phyloP scores from a whole-genome alignment of 768 basidiomycete species.

The Mycena pura region DNA sequence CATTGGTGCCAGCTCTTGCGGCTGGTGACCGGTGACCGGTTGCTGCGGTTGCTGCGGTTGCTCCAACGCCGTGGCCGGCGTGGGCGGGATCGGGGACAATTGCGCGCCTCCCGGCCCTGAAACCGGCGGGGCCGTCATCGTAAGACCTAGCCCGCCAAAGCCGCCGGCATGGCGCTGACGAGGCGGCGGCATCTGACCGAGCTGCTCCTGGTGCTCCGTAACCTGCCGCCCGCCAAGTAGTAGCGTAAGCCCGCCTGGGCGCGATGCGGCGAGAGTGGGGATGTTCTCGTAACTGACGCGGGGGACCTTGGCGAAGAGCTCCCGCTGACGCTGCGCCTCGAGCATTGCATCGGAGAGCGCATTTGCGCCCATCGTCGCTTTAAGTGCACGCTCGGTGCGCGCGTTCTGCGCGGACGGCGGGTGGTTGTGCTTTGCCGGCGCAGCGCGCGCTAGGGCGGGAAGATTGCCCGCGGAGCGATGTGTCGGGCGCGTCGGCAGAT shows the following conservation, averaged over 20 bases:
- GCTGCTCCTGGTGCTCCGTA: slow-evolving; percentile 30
- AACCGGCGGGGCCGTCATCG: slow-evolving; percentile 15
- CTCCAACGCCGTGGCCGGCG: slow-evolving; percentile 6
- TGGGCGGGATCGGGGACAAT: slow-evolving; percentile 20
- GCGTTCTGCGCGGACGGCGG: slow-evolving; percentile 18
- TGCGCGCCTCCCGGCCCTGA: slow-evolving; percentile 23
- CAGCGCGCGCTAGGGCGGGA: slow-evolving; percentile 43
- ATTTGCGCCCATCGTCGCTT: slow-evolving; percentile 12
- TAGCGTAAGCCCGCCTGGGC: slow-evolving; percentile 24
- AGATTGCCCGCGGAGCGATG: slow-evolving; percentile 22
- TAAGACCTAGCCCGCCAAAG: slow-evolving; percentile 20
- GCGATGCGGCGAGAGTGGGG: slow-evolving; percentile 39
- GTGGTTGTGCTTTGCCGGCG: slow-evolving; percentile 48
- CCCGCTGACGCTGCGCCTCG: slow-evolving; percentile 34
- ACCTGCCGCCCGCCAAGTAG: slow-evolving; percentile 29
- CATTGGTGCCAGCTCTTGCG: slow-evolving; percentile 25
- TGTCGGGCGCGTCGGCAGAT: slow-evolving; percentile 24
- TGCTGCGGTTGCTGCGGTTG: slow-evolving; percentile 1
- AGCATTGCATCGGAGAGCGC: slow-evolving; percentile 10
- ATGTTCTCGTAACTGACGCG: slow-evolving; percentile 68
- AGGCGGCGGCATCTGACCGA: neutral
- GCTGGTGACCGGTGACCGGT: neutral
- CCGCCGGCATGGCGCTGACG: slow-evolving; percentile 25
- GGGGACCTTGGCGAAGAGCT: slow-evolving; percentile 78
- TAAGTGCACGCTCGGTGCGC: slow-evolving; percentile 13